A percentile compares a stretch with the other conserved stretches of the same genome.
Conservation (phyloP, 768 basidiomycete species). For the Mycena olivaceomarginata region DNA sequence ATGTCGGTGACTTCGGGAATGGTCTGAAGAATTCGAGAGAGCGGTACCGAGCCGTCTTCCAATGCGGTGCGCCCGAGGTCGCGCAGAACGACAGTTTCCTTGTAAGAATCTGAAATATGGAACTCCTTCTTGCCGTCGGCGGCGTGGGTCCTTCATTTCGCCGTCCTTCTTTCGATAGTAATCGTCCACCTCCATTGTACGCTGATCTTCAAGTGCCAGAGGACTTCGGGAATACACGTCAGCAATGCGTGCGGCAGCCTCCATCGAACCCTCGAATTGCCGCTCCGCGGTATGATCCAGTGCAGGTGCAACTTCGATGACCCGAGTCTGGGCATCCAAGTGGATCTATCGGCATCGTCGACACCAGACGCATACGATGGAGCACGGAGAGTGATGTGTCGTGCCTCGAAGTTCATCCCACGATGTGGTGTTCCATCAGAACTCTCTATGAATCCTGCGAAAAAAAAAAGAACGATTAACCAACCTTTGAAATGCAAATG, state of each 20-base stretch:
- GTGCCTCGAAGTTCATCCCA: not conserved
- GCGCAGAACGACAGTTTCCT: constrained; percentile 6
- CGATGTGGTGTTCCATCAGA: not conserved
- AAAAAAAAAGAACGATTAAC: no score
- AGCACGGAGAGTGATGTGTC: not conserved
- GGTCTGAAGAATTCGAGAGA: not conserved
- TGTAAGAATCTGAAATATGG: not conserved
- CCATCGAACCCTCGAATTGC: constrained; percentile 1
- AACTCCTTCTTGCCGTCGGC: constrained; percentile 32
- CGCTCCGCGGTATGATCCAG: not conserved
- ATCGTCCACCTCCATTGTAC: constrained; percentile 13
- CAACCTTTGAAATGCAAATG: no score
- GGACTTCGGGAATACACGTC: constrained; percentile 8
- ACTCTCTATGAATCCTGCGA: not conserved
- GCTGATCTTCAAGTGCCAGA: not conserved
- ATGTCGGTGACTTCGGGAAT: not conserved
- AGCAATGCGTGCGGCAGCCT: not conserved
- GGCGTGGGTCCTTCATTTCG: constrained; percentile 23
- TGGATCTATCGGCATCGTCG: constrained; percentile 41
- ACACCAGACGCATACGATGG: not conserved
- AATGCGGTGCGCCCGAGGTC: constrained; percentile 18
- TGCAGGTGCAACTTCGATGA: not conserved
- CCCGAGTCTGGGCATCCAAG: constrained; percentile 34
- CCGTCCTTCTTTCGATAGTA: constrained; percentile 26
- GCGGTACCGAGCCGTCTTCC: not conserved